phyloP scores from a whole-genome alignment of 257 asterid species.

The Nicotiana obtusifolia region DNA sequence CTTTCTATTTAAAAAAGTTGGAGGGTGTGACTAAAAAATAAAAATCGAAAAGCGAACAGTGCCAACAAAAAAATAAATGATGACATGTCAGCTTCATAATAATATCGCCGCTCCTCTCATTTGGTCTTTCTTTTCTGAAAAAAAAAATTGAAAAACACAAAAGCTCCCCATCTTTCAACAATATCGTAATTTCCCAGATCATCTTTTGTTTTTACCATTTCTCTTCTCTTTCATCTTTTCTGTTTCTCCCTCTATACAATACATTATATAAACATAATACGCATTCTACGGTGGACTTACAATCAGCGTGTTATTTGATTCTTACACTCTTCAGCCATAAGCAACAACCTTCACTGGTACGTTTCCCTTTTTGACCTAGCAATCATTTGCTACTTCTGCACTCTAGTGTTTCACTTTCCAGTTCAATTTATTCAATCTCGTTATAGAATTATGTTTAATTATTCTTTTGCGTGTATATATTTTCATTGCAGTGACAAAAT shows the following conservation, averaged over 20 bases:
- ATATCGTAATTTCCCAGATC: neutral
- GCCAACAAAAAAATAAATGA: neutral
- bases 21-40: neutral
- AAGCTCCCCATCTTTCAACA: conserved; percentile 15
- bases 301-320: neutral
- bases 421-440: neutral
- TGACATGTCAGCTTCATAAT: conserved; percentile 21
- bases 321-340: conserved; percentile 2
- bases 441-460: neutral
- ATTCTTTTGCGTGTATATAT: neutral
- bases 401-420: neutral
- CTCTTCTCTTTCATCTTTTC: neutral
- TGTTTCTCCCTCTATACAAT: conserved; percentile 13
- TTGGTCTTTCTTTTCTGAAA: neutral
- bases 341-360: conserved; percentile 38
- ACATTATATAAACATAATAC: neutral
- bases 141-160: neutral
- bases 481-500: neutral
- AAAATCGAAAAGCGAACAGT: neutral
- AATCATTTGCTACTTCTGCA: conserved; percentile 12
- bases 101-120: conserved; percentile 8
- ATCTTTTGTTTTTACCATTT: neutral
- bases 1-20: neutral
- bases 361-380: conserved; percentile 25
- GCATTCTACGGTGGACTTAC: conserved; percentile 16